Evolutionary conservation across 352 stramenopile genomes (phyloP), one percentile per base, ranked within the genome.

Genomic region (Phytopythium helicoides): DNA sequence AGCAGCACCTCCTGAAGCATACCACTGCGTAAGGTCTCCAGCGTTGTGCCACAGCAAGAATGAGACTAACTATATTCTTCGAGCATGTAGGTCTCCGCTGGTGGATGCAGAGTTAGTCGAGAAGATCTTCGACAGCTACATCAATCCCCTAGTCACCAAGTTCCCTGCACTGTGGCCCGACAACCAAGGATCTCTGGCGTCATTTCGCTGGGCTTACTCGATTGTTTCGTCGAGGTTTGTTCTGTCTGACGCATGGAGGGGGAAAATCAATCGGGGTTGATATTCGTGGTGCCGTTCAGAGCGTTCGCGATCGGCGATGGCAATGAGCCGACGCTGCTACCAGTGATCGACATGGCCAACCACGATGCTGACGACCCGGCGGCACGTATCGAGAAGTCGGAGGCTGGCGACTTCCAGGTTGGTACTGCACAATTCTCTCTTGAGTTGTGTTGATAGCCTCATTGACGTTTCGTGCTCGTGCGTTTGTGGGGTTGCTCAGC

Each of bases 291-390:
- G 11, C 21, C 16, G 25, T 34, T 21, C 25, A 87, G 73, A 45
- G 80, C 80, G 15, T 85, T 85, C 41, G 73, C 59, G 19, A 41
- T 73, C 52, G 48, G 47, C 16, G 58, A 58, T 47, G 51, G 19
- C 9, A 55, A 58, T 18, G 77, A 87, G 37, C 77, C 77, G 36
- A 87, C 77, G 35, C 47, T 91, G 11, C 60, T 91, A 19, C 80
- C 80, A 2, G 77, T 88, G 14, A 91, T 91, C 51, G 77, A 91
- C 52, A 91, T 91, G 80, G 80, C 75, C 22, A 91, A 91, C 64
- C 77, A 91, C 49, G 64, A 75, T 10, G 57, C 57, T 12, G 52
- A 54, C 6, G 58, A 69, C 14, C 73, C 77, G 3, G 62, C 64
- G 0, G 77, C 80, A 3, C 65, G 66, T 40, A 91, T 91, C 57